phyloP scores from a whole-genome alignment of 1,139 yeast genomes.

The Arxiozyma telluris region DNA sequence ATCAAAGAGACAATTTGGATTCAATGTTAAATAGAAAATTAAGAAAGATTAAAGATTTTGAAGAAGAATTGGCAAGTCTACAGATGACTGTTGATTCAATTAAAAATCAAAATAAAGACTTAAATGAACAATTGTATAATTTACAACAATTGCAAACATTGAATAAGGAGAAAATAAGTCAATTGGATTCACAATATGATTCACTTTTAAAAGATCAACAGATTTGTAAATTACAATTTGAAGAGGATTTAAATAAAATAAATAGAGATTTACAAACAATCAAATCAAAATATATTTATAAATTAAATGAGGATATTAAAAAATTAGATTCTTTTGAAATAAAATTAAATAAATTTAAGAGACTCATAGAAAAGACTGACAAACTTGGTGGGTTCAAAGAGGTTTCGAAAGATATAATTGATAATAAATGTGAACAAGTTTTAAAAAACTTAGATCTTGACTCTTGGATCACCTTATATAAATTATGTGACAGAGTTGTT shows the following conservation, averaged over 20 bases:
- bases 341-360: not conserved
- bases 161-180: not conserved
- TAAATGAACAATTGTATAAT: slow-evolving; percentile 43
- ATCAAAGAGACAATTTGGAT: slow-evolving; percentile 59
- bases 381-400: not conserved
- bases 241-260: not conserved
- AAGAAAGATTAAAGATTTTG: slow-evolving; percentile 55
- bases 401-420: not conserved
- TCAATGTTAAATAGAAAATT: slow-evolving; percentile 57
- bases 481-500: slow-evolving; percentile 2
- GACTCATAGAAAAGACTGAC: not conserved
- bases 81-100: slow-evolving; percentile 41
- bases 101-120: slow-evolving; percentile 42
- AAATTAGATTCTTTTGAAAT: not conserved
- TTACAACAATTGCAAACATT: not conserved
- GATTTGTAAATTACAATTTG: not conserved
- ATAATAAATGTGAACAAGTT: slow-evolving; percentile 10
- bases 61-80: slow-evolving; percentile 44
- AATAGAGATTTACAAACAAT: slow-evolving; percentile 48
- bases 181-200: not conserved
- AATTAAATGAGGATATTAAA: not conserved
- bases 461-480: slow-evolving; percentile 5
- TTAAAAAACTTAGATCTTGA: slow-evolving; percentile 10
- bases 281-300: slow-evolving; percentile 41
- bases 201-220: not conserved